These are phyloP conservation scores for Leccinum fallax DNA, from an alignment of 1,284 basidiomycete species.

Conservation along the genomic window DNA sequence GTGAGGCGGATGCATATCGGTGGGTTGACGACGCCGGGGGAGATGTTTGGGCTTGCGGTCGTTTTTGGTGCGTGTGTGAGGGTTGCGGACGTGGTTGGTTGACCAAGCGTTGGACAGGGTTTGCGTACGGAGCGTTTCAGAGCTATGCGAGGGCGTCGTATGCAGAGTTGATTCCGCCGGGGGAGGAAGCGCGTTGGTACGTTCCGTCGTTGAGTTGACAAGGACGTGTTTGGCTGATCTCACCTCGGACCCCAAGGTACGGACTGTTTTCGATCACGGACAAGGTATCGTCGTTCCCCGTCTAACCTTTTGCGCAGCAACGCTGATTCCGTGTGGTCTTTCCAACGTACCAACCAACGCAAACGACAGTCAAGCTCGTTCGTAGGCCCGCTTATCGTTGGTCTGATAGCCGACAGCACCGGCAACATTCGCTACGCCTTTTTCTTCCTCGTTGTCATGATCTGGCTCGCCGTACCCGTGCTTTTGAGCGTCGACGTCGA, in stretches of 20 bases:
- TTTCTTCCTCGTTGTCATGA: slow-evolving; percentile 81
- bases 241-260: slow-evolving; percentile 41
- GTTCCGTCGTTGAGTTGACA: slow-evolving; percentile 9
- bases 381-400: slow-evolving; percentile 85
- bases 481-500: slow-evolving; percentile 71
- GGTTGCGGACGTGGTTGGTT: background rate
- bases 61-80: slow-evolving; percentile 63
- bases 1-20: slow-evolving; percentile 52
- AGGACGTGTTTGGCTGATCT: background rate
- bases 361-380: slow-evolving; percentile 79
- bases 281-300: slow-evolving; percentile 50
- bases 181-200: slow-evolving; percentile 79
- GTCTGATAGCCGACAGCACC: slow-evolving; percentile 81
- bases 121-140: slow-evolving; percentile 79
- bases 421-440: slow-evolving; percentile 91
- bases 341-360: background rate
- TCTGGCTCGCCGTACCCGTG: slow-evolving; percentile 79
- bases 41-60: slow-evolving; percentile 83
- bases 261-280: slow-evolving; percentile 88
- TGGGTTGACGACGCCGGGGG: slow-evolving; percentile 74
- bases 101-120: slow-evolving; percentile 37
- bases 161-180: slow-evolving; percentile 74
- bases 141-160: slow-evolving; percentile 80
- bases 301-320: background rate
- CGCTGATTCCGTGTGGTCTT: background rate